A percentile compares a stretch with the other conserved stretches of the same genome.
Conservation (phyloP, 306 rosid species). For the Vigna mungo region DNA sequence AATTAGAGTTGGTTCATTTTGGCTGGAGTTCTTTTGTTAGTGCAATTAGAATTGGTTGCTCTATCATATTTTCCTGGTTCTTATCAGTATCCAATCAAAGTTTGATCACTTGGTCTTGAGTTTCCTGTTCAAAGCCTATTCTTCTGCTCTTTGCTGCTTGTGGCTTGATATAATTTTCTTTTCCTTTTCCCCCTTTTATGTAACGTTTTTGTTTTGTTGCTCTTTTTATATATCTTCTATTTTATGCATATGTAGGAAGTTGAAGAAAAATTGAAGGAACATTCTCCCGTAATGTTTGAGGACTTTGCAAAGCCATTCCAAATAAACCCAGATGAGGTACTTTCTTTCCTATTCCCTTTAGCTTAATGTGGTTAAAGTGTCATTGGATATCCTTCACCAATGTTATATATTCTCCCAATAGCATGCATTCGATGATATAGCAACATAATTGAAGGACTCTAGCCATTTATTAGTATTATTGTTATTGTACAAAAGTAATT, state of each 20-base stretch:
- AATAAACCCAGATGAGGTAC: slow-evolving; percentile 79
- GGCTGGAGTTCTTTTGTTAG: neutral
- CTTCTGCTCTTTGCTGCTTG: slow-evolving; percentile 1
- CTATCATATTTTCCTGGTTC: too few species aligned
- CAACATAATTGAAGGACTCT: neutral
- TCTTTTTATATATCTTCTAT: slow-evolving; percentile 20
- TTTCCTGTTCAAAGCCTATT: slow-evolving; percentile 6
- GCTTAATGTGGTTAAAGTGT: slow-evolving; percentile 13
- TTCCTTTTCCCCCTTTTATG: slow-evolving; percentile 20
- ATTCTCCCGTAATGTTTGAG: slow-evolving; percentile 87
- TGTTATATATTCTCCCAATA: too few species aligned
- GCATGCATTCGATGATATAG: slow-evolving; percentile 7
- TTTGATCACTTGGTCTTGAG: neutral
- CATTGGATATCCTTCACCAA: too few species aligned
- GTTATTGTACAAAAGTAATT: slow-evolving; percentile 4
- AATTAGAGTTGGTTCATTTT: too few species aligned
- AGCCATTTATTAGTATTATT: neutral
- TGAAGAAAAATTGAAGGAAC: slow-evolving; percentile 74
- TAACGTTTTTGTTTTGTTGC: slow-evolving; percentile 18
- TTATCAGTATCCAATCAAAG: neutral
- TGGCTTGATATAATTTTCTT: neutral
- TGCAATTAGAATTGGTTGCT: neutral
- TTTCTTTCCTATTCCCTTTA: slow-evolving; percentile 28
- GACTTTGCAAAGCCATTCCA: slow-evolving; percentile 87
- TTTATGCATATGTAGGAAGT: slow-evolving; percentile 65